Evolutionary conservation across 2,329 filamentous ascomycete genomes (phyloP).

Genomic region (Penicillium expansum): DNA sequence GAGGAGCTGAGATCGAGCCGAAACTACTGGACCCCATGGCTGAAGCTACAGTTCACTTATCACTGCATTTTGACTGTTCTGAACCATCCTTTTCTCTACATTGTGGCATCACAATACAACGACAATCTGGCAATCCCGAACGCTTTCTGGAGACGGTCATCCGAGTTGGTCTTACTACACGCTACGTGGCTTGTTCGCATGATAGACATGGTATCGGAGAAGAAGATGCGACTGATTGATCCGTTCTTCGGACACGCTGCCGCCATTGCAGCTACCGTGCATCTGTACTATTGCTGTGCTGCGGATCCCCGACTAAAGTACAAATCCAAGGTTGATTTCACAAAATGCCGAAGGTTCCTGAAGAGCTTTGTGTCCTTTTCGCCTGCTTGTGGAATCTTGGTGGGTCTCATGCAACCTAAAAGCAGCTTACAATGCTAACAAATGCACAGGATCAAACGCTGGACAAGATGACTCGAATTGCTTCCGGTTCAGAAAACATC

Average conservation of each 20-base stretch:
- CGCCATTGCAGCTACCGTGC: slow-evolving; percentile 54
- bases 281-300: slow-evolving; percentile 55
- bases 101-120: slow-evolving; percentile 53
- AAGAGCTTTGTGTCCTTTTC: slow-evolving; percentile 51
- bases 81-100: slow-evolving; percentile 56
- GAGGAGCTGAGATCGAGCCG: slow-evolving; percentile 48
- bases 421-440: slow-evolving; percentile 7
- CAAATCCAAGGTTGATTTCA: slow-evolving; percentile 54
- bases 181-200: slow-evolving; percentile 55
- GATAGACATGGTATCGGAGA: slow-evolving; percentile 55
- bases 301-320: slow-evolving; percentile 50
- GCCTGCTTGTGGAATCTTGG: slow-evolving; percentile 47
- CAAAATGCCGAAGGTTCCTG: slow-evolving; percentile 51
- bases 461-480: slow-evolving; percentile 51
- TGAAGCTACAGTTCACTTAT: slow-evolving; percentile 55
- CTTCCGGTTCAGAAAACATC: slow-evolving; percentile 49
- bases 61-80: slow-evolving; percentile 52
- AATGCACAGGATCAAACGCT: slow-evolving; percentile 46
- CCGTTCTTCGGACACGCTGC: slow-evolving; percentile 54
- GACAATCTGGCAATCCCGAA: slow-evolving; percentile 54
- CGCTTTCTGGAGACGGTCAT: slow-evolving; percentile 54
- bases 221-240: slow-evolving; percentile 50
- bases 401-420: slow-evolving; percentile 26
- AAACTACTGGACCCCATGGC: slow-evolving; percentile 53
- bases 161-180: slow-evolving; percentile 52